Conservation (phyloP, 192 early-diverging fungal species). For the Phycomyces nitens region DNA sequence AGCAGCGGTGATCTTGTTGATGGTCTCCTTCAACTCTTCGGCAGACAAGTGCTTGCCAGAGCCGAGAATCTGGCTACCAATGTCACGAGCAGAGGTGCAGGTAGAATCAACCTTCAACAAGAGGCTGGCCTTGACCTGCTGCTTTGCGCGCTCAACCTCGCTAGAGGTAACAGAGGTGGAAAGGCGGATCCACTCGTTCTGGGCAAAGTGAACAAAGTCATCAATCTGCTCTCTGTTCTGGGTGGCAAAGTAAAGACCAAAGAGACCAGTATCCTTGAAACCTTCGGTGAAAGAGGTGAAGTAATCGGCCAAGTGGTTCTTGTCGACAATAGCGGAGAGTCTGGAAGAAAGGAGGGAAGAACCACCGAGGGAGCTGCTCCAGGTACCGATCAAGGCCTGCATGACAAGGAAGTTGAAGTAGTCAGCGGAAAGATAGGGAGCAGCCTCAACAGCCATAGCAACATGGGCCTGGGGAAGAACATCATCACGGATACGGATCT, state of each 20-base stretch:
- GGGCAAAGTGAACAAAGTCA: constrained; percentile 85
- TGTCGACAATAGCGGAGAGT: constrained; percentile 76
- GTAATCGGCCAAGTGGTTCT: constrained; percentile 89
- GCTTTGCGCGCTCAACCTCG: constrained; percentile 97
- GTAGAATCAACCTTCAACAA: constrained; percentile 89
- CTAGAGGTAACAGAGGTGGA: constrained; percentile 79
- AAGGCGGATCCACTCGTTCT: constrained; percentile 94
- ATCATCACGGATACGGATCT: constrained; percentile 90
- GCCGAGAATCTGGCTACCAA: constrained; percentile 93
- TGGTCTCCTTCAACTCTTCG: constrained; percentile 81
- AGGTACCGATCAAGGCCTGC: constrained; percentile 91
- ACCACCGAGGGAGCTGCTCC: constrained; percentile 92
- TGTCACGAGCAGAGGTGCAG: constrained; percentile 93
- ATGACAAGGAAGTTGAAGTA: constrained; percentile 95
- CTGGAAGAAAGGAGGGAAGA: constrained; percentile 86
- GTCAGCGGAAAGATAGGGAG: constrained; percentile 87
- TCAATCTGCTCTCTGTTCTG: constrained; percentile 82
- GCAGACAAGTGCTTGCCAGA: constrained; percentile 88
- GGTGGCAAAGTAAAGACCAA: constrained; percentile 91
- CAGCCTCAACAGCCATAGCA: constrained; percentile 96
- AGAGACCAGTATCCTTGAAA: constrained; percentile 96
- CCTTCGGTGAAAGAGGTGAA: constrained; percentile 99
- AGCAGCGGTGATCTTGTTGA: constrained; percentile 77
- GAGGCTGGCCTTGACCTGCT: constrained; percentile 94
- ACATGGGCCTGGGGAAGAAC: constrained; percentile 92